Base-by-base conservation (phyloP, 1,284 basidiomycete genomes). In the Sporisorium exsertum region DNA sequence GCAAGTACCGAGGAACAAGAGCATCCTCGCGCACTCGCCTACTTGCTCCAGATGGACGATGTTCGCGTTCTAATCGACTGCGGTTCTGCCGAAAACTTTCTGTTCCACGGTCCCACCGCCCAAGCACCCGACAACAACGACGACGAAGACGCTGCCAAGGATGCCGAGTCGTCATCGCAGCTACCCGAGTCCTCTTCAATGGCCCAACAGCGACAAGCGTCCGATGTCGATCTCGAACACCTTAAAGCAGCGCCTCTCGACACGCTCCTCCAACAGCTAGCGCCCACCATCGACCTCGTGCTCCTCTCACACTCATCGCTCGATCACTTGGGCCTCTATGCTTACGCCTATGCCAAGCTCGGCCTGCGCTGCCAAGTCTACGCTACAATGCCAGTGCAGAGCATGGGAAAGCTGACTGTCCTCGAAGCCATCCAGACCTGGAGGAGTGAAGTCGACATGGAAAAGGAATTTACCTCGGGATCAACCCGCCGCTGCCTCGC, bases 251-350 rank as follows among this genome's bases (percentile, higher is more conserved):
- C 65, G 6, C 69, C 76, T 8, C 66, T 79, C 57, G 71, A 78
- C 42, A 62, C 63, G 10, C 27, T 78, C 18, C 61, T 78, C 5
- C 57, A 51, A 37, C 57, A 59, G 24, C 86, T 88, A 80, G 91
- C 92, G 0, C 90, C 92, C 7, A 89, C 90, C 8, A 87, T 96
- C 77, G 93, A 95, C 87, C 90, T 96, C 40, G 93, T 95, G 35
- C 88, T 97, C 22, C 88, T 99, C 58, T 97, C 95, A 0, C 95
- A 99, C 87, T 95, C 95, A 0, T 94, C 96, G 72, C 89, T 97
- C 10, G 88, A 90, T 3, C 94, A 97, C 83, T 89, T 93, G 20
- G 96, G 95, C 8, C 88, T 99, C 20, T 97, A 94, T 84, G 91
- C 95, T 7, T 97, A 94, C 85, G 95, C 95, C 0, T 89, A 93